A percentile compares a stretch with the other conserved stretches of the same genome.
These are phyloP conservation scores for Pyrenophora seminiperda DNA, from an alignment of 2,329 filamentous ascomycete species.

Conservation along the genomic window DNA sequence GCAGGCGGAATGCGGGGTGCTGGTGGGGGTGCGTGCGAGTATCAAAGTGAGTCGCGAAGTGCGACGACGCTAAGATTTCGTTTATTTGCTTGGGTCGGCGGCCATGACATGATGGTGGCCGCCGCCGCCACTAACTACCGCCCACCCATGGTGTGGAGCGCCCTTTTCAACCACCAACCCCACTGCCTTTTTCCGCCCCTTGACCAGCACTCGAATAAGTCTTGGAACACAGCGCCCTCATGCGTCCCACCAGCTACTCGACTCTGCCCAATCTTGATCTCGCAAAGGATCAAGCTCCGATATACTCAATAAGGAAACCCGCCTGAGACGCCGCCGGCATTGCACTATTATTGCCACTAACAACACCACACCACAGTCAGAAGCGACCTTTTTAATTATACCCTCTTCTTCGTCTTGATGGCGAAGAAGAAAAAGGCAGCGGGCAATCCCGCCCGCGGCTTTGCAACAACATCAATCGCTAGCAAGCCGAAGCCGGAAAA, in stretches of 20 bases:
- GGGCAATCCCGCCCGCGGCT: constrained; percentile 86
- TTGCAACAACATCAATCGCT: constrained; percentile 90
- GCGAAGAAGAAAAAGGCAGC: constrained; percentile 92
- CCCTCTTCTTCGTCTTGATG: constrained; percentile 55
- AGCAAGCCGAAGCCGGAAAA: constrained; percentile 70
- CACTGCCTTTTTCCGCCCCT: constrained; percentile 8
- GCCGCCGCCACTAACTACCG: constrained; percentile 3
- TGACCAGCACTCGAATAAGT: constrained; percentile 1
- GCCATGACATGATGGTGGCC: constrained; percentile 33
- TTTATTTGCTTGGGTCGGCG: constrained; percentile 9
- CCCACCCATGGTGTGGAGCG: constrained; percentile 17
- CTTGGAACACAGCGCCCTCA: constrained; percentile 32
- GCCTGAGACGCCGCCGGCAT: constrained; percentile 20
- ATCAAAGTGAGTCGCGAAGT: constrained; percentile 14
- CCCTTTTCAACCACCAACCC: constrained; percentile 19
- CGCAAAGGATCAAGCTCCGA: constrained; percentile 42
- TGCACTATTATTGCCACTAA: neutral
- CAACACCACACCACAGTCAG: neutral
- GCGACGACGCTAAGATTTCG: constrained; percentile 25
- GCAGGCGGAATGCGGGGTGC: constrained; percentile 30
- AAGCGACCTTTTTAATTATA: constrained; percentile 5
- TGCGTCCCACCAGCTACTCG: constrained; percentile 35
- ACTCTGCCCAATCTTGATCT: constrained; percentile 42
- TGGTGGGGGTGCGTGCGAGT: constrained; percentile 31
- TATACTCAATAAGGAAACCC: constrained; percentile 42